Conservation (phyloP, 345 rosid genomes). For the Salix caprea region DNA sequence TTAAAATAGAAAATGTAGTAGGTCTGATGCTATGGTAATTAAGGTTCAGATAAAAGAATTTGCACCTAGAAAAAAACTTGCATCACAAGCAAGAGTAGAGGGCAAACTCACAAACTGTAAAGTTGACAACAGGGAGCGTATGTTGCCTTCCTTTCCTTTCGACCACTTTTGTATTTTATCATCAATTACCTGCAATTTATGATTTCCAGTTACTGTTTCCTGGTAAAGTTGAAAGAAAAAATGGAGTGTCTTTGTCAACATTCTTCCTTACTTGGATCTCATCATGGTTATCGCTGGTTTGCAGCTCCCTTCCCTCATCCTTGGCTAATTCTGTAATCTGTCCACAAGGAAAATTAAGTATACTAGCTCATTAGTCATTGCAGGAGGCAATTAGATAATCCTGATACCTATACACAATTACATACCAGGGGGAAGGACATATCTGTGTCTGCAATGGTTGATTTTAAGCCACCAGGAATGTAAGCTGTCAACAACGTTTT, state of each 20-base stretch:
- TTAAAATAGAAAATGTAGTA: neutral
- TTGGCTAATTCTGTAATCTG: constrained; percentile 60
- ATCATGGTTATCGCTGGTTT: constrained; percentile 28
- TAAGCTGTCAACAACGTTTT: constrained; percentile 32
- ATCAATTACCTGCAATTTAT: constrained; percentile 50
- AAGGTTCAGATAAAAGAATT: neutral
- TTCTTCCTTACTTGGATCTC: constrained; percentile 44
- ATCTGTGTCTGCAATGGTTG: constrained; percentile 40
- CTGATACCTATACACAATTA: neutral
- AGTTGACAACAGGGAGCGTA: constrained; percentile 88
- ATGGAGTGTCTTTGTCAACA: neutral
- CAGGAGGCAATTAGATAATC: neutral
- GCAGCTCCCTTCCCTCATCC: constrained; percentile 33
- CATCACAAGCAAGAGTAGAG: neutral
- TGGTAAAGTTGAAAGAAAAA: neutral
- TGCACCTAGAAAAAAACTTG: neutral
- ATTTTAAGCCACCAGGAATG: constrained; percentile 24
- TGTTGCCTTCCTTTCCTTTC: constrained; percentile 74
- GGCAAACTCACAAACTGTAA: constrained; percentile 73
- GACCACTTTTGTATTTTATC: constrained; percentile 71
- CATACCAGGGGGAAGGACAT: constrained; percentile 53
- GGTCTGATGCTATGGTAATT: neutral
- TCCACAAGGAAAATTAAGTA: neutral
- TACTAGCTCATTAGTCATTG: constrained; percentile 16
- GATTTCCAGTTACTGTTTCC: constrained; percentile 6